Conservation (phyloP, 2,329 filamentous ascomycete genomes). For the Pseudogymnoascus sp. region DNA sequence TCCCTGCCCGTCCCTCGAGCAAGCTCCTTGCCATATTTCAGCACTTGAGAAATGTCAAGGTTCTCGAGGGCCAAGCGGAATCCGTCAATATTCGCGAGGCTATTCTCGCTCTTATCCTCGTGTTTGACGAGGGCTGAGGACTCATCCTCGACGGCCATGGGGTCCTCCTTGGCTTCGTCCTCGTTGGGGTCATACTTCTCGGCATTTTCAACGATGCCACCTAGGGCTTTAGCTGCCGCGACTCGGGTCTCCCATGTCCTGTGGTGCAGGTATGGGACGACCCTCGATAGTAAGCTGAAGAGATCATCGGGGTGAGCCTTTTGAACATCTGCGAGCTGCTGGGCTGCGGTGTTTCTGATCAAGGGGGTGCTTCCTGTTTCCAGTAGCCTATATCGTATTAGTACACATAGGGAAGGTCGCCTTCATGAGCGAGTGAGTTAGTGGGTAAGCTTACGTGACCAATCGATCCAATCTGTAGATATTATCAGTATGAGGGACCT, state of each 20-base stretch:
- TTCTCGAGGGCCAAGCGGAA: conserved; percentile 64
- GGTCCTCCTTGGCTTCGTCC: conserved; percentile 53
- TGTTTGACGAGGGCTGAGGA: conserved; percentile 41
- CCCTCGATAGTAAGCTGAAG: conserved; percentile 86
- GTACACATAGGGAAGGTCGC: conserved; percentile 5
- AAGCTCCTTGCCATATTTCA: conserved; percentile 77
- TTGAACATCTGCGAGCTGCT: conserved; percentile 94
- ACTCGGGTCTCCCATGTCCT: conserved; percentile 96
- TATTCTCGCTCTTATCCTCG: conserved; percentile 44
- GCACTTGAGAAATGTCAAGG: conserved; percentile 70
- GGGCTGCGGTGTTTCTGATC: conserved; percentile 93
- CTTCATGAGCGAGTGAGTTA: background rate
- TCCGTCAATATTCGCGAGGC: conserved; percentile 39
- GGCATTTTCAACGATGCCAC: conserved; percentile 86
- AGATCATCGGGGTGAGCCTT: conserved; percentile 96
- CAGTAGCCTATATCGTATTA: conserved; percentile 58
- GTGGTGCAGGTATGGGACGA: conserved; percentile 90
- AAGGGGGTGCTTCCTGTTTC: conserved; percentile 95
- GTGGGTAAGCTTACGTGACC: conserved; percentile 64
- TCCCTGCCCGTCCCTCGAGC: conserved; percentile 73
- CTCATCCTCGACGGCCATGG: conserved; percentile 27
- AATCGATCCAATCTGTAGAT: conserved; percentile 66
- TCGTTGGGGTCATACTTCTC: conserved; percentile 81
- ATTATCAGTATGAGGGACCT: conserved; percentile 19
- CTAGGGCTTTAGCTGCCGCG: conserved; percentile 87